Conservation (phyloP, 176 grass and related monocot genomes). For the Echinochloa phyllopogon region DNA sequence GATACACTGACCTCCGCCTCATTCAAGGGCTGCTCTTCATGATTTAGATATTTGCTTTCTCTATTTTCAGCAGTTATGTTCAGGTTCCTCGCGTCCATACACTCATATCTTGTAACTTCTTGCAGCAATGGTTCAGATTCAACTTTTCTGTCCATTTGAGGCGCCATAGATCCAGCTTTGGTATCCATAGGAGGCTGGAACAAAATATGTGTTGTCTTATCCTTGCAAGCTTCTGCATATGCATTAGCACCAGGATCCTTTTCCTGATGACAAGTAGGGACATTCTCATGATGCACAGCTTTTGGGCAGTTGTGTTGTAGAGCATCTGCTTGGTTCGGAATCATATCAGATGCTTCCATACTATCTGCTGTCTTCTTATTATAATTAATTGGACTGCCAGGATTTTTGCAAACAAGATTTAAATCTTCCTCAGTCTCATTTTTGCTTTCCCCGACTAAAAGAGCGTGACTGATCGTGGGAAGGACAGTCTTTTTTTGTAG, state of each 20-base stretch:
- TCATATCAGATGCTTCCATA: constrained; percentile 4
- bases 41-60: constrained; percentile 25
- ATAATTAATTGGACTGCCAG: constrained; percentile 23
- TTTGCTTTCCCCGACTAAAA: constrained; percentile 14
- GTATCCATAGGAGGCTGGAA: constrained; percentile 17
- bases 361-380: background rate
- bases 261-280: constrained; percentile 31
- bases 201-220: constrained; percentile 4
- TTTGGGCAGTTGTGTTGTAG: constrained; percentile 5
- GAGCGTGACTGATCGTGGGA: constrained; percentile 2
- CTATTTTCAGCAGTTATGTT: constrained; percentile 38
- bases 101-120: background rate
- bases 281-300: constrained; percentile 13
- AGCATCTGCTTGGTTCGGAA: constrained; percentile 38
- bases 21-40: constrained; percentile 21
- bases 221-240: constrained; percentile 6
- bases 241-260: constrained; percentile 3
- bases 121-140: constrained; percentile 26
- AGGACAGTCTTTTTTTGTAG: constrained; percentile 28
- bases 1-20: background rate
- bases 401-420: constrained; percentile 22
- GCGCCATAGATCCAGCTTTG: background rate
- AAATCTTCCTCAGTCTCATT: constrained; percentile 32
- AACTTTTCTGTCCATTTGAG: constrained; percentile 28
- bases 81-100: constrained; percentile 18